Percentiles rank a stretch among this genome's conserved stretches.
phyloP scores from a whole-genome alignment of 2,329 filamentous ascomycete genomes.

The Cadophora sp. region DNA sequence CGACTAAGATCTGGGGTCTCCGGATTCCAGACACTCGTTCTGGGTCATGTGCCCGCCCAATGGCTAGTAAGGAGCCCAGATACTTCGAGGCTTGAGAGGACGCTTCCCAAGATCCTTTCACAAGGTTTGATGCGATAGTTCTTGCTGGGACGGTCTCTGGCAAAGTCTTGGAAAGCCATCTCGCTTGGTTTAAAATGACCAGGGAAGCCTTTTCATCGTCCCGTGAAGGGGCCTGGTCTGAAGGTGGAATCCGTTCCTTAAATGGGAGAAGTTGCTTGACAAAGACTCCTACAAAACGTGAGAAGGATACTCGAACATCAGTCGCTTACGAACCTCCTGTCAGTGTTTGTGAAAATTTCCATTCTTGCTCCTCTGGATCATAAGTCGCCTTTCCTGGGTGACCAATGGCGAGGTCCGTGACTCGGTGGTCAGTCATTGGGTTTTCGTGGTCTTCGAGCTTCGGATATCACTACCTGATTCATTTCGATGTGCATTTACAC shows the following conservation, averaged over 20 bases:
- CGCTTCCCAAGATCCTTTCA: constrained; percentile 10
- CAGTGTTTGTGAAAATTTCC: constrained; percentile 41
- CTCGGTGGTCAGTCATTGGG: constrained; percentile 58
- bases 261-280: constrained; percentile 41
- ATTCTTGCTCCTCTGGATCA: constrained; percentile 42
- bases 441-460: constrained; percentile 39
- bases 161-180: constrained; percentile 36
- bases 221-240: constrained; percentile 29
- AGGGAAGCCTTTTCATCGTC: constrained; percentile 22
- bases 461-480: constrained; percentile 31
- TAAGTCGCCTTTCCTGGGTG: constrained; percentile 59
- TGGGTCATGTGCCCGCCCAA: constrained; percentile 35
- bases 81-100: constrained; percentile 22
- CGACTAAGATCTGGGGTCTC: constrained; percentile 37
- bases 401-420: constrained; percentile 58
- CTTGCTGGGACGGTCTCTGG: constrained; percentile 40
- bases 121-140: constrained; percentile 24
- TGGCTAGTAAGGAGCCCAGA: constrained; percentile 35
- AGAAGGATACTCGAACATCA: not conserved
- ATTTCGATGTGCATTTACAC: constrained; percentile 31
- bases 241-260: constrained; percentile 38
- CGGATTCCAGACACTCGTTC: constrained; percentile 32
- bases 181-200: constrained; percentile 32
- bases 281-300: constrained; percentile 31
- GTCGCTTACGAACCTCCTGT: not conserved